Percentiles rank a stretch among this genome's conserved stretches.
phyloP scores from a whole-genome alignment of 805 yeast species.

The Ogataea nitratoaversa region DNA sequence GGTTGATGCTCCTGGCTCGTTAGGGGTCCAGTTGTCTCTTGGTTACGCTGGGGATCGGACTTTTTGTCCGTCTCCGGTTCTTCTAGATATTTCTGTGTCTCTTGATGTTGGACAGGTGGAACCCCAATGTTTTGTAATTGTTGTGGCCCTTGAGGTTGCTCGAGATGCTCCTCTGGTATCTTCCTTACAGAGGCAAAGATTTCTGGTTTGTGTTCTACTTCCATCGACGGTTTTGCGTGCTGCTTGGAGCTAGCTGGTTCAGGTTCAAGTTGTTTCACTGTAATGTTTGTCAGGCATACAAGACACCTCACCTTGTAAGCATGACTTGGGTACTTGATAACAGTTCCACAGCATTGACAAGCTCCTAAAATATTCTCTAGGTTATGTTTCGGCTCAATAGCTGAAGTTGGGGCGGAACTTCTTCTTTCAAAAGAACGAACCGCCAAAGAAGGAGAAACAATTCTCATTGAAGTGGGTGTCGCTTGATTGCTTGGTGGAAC shows the following conservation, averaged over 20 bases:
- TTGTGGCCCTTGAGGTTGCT: no score
- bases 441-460: background rate
- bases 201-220: background rate
- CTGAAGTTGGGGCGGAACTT: background rate
- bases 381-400: background rate
- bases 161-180: no score
- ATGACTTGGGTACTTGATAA: constrained; percentile 34
- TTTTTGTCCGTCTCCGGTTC: no score
- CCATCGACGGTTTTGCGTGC: background rate
- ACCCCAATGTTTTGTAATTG: no score
- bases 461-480: background rate
- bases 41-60: no score
- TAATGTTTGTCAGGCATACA: constrained; percentile 47
- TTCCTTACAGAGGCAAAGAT: no score
- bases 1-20: no score
- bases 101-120: no score
- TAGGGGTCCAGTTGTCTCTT: no score
- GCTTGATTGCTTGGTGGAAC: no score
- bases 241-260: background rate
- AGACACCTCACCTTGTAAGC: constrained; percentile 51
- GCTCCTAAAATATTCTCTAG: constrained; percentile 13
- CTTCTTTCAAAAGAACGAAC: background rate
- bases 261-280: constrained; percentile 1
- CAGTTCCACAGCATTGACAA: constrained; percentile 47
- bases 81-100: no score